Percentiles rank a stretch among this genome's conserved stretches.
These are phyloP conservation scores for Byssothecium circinans DNA, from an alignment of 2,329 filamentous ascomycete species.

Conservation along the genomic window DNA sequence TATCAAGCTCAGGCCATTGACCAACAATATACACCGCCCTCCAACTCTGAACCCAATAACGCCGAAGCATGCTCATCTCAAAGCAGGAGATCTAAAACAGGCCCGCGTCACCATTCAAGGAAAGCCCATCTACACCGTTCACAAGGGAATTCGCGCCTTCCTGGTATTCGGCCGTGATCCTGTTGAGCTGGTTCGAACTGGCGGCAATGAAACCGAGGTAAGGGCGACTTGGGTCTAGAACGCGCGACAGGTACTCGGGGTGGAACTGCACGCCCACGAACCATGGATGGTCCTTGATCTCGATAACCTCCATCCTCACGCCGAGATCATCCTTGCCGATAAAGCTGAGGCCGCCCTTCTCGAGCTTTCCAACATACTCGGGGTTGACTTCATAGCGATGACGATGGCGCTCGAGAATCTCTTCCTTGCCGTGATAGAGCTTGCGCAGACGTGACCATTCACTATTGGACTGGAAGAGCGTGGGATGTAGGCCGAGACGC, in stretches of 20 bases:
- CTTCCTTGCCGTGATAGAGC: constrained; percentile 63
- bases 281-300: constrained; percentile 80
- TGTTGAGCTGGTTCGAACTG: constrained; percentile 65
- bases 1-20: too few relatives aligned
- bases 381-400: constrained; percentile 94
- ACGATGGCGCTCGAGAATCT: constrained; percentile 72
- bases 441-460: constrained; percentile 79
- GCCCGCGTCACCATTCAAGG: constrained; percentile 14
- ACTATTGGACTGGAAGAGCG: constrained; percentile 71
- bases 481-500: constrained; percentile 76
- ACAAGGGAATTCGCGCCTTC: constrained; percentile 6
- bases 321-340: constrained; percentile 78
- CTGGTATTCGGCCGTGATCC: constrained; percentile 42
- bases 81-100: constrained; percentile 8
- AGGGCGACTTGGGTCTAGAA: constrained; percentile 71
- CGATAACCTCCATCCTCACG: constrained; percentile 79
- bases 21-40: too few relatives aligned
- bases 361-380: constrained; percentile 67
- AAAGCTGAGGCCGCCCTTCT: constrained; percentile 71
- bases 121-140: constrained; percentile 27
- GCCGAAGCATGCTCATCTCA: neutral
- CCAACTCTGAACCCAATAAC: too few relatives aligned
- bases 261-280: constrained; percentile 88
- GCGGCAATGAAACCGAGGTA: constrained; percentile 87
- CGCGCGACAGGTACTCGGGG: constrained; percentile 79